These are phyloP conservation scores for Brassica rapa DNA, from an alignment of 345 rosid species.

Conservation along the genomic window DNA sequence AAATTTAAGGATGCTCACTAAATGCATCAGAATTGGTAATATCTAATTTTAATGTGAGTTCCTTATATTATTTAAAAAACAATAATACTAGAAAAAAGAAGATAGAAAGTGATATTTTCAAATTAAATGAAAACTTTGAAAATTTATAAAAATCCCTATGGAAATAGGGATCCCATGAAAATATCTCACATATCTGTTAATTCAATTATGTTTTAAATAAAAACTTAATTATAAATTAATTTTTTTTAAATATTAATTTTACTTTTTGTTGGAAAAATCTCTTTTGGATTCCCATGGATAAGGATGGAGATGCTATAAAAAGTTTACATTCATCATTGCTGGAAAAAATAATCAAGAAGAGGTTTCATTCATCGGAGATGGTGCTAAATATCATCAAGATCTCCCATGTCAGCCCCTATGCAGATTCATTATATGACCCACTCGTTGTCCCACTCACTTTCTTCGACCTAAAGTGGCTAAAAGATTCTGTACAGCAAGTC, in stretches of 20 bases:
- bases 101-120: neutral
- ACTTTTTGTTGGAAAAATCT: neutral
- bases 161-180: neutral
- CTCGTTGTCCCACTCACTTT: constrained; percentile 4
- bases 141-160: neutral
- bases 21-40: too few species aligned
- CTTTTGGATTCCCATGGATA: neutral
- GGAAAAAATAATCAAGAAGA: neutral
- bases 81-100: neutral
- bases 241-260: neutral
- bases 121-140: neutral
- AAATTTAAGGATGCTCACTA: too few species aligned
- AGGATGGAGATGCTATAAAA: neutral
- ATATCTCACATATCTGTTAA: neutral
- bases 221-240: neutral
- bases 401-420: neutral
- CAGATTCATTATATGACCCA: neutral
- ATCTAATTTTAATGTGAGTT: too few species aligned
- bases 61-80: neutral
- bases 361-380: neutral
- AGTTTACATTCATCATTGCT: neutral
- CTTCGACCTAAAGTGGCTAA: neutral
- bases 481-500: neutral
- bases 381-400: neutral
- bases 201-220: neutral